Conservation (phyloP, 495 filamentous ascomycete species). For the Xylaria acuta region DNA sequence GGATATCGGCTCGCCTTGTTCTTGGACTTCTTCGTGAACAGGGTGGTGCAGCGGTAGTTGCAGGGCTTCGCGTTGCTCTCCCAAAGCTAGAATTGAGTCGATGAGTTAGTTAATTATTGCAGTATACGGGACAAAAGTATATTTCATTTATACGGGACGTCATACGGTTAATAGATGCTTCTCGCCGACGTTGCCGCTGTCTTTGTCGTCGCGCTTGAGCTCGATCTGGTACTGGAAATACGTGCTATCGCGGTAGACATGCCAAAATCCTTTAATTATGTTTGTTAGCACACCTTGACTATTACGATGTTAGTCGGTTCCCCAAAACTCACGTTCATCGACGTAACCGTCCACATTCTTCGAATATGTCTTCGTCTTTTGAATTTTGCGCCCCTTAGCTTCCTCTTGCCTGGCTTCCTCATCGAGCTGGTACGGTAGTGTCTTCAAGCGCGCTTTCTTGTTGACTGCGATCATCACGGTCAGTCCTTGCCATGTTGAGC, state of each 20-base stretch:
- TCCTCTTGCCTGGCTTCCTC: constrained; percentile 28
- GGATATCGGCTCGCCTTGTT: constrained; percentile 36
- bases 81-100: constrained; percentile 45
- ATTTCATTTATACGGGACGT: not conserved
- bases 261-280: constrained; percentile 20
- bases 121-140: not conserved
- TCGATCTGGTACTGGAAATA: constrained; percentile 45
- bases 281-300: not conserved
- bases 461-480: constrained; percentile 5
- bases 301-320: not conserved
- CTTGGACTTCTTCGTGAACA: constrained; percentile 42
- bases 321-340: constrained; percentile 36
- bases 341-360: constrained; percentile 46
- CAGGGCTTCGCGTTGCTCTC: constrained; percentile 53
- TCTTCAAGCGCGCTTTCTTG: constrained; percentile 25
- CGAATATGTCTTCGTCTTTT: constrained; percentile 58
- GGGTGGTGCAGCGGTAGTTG: constrained; percentile 49
- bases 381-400: constrained; percentile 27
- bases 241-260: constrained; percentile 42
- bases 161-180: constrained; percentile 46
- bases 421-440: constrained; percentile 33
- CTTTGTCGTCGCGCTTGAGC: constrained; percentile 37
- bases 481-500: not conserved
- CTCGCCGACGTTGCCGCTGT: constrained; percentile 35
- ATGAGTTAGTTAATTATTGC: constrained; percentile 3